These are phyloP conservation scores for Fusarium sp. DNA, from an alignment of 2,329 filamentous ascomycete species.

Conservation along the genomic window DNA sequence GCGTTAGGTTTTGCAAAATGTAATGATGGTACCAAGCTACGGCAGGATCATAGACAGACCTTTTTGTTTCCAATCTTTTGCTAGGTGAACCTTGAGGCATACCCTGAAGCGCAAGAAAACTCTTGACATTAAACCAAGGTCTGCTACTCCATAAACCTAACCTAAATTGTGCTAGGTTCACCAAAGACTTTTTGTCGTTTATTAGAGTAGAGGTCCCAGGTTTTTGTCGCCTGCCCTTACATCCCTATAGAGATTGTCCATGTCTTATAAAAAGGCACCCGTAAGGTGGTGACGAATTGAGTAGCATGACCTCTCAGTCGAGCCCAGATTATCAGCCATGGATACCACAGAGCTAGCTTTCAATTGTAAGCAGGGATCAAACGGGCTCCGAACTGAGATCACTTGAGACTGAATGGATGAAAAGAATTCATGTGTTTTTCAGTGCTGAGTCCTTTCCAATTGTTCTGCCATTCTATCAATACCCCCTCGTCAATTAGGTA, in stretches of 20 bases:
- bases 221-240: not conserved
- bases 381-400: not conserved
- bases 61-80: slow-evolving; percentile 15
- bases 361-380: not conserved
- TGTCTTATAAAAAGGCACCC: not conserved
- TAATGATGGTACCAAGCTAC: slow-evolving; percentile 39
- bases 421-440: not conserved
- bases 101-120: not conserved
- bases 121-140: not conserved
- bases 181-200: not conserved
- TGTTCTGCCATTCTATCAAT: not conserved
- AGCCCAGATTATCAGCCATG: not conserved
- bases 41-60: slow-evolving; percentile 27
- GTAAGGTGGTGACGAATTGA: not conserved
- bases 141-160: not conserved
- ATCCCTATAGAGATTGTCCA: not conserved
- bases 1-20: slow-evolving; percentile 46
- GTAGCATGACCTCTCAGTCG: not conserved
- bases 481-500: not conserved
- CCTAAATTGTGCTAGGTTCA: not conserved
- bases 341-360: not conserved
- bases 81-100: slow-evolving; percentile 1
- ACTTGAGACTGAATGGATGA: not conserved
- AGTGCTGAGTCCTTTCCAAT: not conserved
- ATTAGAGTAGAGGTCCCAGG: not conserved